Evolutionary conservation across 83 land plant species (phyloP), one percentile per base, ranked within the genome.

Genomic region (Larix sibirica): DNA sequence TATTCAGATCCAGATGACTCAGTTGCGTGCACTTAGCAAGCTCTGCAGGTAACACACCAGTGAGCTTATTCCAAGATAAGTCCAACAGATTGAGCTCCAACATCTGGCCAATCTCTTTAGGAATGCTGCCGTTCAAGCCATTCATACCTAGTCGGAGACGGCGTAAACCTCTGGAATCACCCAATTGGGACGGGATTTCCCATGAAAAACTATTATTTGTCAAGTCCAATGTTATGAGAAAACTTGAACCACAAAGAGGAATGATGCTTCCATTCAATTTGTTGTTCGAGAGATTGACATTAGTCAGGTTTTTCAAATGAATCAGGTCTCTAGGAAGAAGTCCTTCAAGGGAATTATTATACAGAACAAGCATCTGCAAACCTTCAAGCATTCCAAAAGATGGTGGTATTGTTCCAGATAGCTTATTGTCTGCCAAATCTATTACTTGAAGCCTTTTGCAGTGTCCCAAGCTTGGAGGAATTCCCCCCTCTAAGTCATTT

Each of bases 291-390:
- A 94, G 73, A 80, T 92, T 94, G 33, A 94, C 85, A 23, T 84
- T 86, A 10, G 82, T 78, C n/a, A 94, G 86, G 63, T 88, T 92
- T 70, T 85, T 87, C 38, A 93, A 83, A 18, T 21, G 61, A 78
- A 62, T 83, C 24, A 94, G 84, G 13, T 89, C 87, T 26, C 82
- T 20, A 18, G 95, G 95, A 75, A 94, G 81, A 58, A 92, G 90
- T 42, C 96, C 96, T 81, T 87, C 87, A 17, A 94, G 87, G 16
- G 94, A 83, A 76, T 94, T 94, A 88, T 94, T 89, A 84, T 92
- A 94, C 23, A 94, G 88, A 63, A 88, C 88, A 81, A 94, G 80
- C 44, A 83, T 65, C 21, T 31, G 81, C 0, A 93, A 65, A 47
- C 83, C 80, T 10, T 81, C 64, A 47, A 93, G 94, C 69, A 83